Conservation (phyloP, 2,329 filamentous ascomycete genomes). For the Penicillium thymicola region DNA sequence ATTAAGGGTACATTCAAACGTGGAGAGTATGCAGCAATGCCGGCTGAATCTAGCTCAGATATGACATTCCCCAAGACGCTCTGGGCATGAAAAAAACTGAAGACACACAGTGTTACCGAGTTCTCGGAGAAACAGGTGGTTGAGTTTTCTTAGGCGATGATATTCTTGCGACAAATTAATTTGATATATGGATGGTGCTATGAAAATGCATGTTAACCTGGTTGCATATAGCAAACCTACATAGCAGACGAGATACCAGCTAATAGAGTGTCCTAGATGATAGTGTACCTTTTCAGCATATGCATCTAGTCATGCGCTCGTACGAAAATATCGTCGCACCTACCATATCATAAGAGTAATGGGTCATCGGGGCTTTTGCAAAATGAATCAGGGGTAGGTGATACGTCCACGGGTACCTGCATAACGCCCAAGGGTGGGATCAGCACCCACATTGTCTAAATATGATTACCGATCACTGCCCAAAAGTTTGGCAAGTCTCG, state of each 20-base stretch:
- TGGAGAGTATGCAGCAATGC: not conserved
- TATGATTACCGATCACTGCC: not conserved
- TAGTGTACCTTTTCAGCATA: not conserved
- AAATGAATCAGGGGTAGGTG: not conserved
- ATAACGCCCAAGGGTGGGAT: not conserved
- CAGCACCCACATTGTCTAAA: not conserved
- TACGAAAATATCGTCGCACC: not conserved
- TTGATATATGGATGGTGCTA: not conserved
- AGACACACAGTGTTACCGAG: no score
- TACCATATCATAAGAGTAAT: not conserved
- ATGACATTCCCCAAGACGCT: no score
- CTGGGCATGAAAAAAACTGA: no score
- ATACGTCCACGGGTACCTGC: not conserved
- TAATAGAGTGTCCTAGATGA: not conserved
- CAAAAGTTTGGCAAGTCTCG: not conserved
- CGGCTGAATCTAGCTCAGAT: no score
- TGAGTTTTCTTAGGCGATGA: not conserved
- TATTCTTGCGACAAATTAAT: not conserved
- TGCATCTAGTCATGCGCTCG: no score
- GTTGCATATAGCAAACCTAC: no score
- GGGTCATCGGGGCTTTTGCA: not conserved
- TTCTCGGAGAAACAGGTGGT: no score
- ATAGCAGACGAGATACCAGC: no score
- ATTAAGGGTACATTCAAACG: not conserved
- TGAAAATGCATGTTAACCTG: not conserved